Percentiles rank a stretch among this genome's conserved stretches.
These are phyloP conservation scores for Pisolithus microcarpus DNA, from an alignment of 768 basidiomycete genomes.

Conservation along the genomic window DNA sequence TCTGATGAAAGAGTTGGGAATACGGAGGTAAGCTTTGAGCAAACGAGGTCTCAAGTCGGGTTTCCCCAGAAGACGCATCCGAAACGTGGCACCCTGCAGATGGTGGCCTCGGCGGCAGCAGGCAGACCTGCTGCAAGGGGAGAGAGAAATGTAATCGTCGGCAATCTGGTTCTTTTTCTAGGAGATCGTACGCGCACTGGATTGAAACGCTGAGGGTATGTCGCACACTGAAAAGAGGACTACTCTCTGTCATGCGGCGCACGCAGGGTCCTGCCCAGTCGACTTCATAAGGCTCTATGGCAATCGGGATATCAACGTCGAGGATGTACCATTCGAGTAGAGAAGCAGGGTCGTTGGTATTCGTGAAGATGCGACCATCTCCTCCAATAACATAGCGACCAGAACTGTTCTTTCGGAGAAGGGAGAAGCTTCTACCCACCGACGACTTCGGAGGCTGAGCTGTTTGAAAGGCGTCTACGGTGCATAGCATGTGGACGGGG, in stretches of 20 bases:
- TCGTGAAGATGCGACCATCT: conserved; percentile 43
- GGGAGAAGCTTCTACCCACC: conserved; percentile 34
- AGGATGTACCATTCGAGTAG: conserved; percentile 23
- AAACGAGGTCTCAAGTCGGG: conserved; percentile 12
- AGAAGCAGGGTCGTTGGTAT: conserved; percentile 12
- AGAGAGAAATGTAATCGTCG: conserved; percentile 33
- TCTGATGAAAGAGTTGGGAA: conserved; percentile 67
- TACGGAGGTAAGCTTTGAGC: conserved; percentile 55
- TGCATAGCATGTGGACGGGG: conserved; percentile 39
- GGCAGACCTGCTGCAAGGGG: conserved; percentile 46
- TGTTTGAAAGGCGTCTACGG: conserved; percentile 34
- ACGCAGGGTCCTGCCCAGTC: conserved; percentile 26
- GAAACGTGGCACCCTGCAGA: background rate
- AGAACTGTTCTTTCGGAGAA: conserved; percentile 42
- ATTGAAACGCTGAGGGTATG: conserved; percentile 52
- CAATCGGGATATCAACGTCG: conserved; percentile 16
- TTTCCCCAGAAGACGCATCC: conserved; percentile 4
- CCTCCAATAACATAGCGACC: conserved; percentile 44
- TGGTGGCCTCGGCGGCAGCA: conserved; percentile 17
- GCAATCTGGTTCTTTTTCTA: conserved; percentile 18
- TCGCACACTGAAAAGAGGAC: conserved; percentile 50
- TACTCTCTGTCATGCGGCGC: conserved; percentile 38
- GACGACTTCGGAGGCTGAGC: conserved; percentile 11
- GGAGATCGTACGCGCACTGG: conserved; percentile 46
- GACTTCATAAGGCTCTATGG: conserved; percentile 4